Conservation (phyloP, 2,329 filamentous ascomycete genomes). For the Purpureocillium lavendulum region DNA sequence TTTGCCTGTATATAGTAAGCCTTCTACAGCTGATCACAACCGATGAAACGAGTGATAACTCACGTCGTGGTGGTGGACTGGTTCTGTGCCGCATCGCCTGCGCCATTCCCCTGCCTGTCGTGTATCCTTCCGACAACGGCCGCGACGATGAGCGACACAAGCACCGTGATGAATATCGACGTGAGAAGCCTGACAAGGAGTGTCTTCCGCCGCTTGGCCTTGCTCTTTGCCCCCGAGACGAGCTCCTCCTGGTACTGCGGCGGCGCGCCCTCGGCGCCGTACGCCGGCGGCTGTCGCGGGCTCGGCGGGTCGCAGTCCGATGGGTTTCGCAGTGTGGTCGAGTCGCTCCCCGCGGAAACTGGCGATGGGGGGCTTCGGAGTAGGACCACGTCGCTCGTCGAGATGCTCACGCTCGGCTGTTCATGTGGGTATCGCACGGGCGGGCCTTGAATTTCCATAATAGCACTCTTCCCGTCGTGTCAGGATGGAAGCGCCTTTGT, state of each 20-base stretch:
- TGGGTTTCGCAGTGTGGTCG: conserved; percentile 5
- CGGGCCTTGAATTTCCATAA: no score
- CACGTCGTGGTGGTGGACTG: not conserved
- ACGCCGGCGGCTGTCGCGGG: conserved; percentile 10
- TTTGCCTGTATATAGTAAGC: not conserved
- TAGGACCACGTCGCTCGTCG: no score
- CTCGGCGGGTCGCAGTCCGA: conserved; percentile 7
- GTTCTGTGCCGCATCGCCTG: not conserved
- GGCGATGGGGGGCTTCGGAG: no score
- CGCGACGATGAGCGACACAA: conserved; percentile 15
- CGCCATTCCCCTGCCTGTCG: conserved; percentile 1
- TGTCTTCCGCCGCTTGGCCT: conserved; percentile 8
- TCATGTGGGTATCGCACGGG: no score
- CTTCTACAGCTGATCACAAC: not conserved
- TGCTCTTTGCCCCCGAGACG: conserved; percentile 4
- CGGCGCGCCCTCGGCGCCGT: conserved; percentile 11
- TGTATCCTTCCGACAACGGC: conserved; percentile 14
- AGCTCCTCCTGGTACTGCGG: conserved; percentile 8
- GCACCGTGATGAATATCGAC: conserved; percentile 13
- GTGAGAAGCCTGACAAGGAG: conserved; percentile 12
- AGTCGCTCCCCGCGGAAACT: no score
- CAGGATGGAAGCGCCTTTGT: no score
- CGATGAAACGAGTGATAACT: not conserved
- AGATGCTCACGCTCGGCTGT: no score
- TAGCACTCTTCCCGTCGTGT: no score